phyloP scores from a whole-genome alignment of 2,329 filamentous ascomycete species.

The Xylariaceae sp. region DNA sequence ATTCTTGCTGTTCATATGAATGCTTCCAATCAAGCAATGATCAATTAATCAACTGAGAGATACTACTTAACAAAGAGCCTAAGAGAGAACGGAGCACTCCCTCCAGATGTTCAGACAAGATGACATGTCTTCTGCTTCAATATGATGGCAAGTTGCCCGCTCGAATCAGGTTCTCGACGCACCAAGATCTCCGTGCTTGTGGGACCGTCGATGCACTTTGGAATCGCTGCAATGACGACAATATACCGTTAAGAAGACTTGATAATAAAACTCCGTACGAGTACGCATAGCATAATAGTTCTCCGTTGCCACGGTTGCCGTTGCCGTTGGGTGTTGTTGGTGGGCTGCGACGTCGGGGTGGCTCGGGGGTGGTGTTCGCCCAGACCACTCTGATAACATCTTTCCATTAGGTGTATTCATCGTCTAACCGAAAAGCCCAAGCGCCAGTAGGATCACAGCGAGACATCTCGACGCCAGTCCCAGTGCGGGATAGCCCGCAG shows the following conservation, averaged over 20 bases:
- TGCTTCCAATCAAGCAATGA: constrained; percentile 3
- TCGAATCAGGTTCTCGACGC: background rate
- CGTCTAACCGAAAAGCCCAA: constrained; percentile 17
- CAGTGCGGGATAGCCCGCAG: constrained; percentile 12
- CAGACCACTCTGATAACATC: constrained; percentile 9
- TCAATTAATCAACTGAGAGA: background rate
- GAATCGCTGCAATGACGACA: background rate
- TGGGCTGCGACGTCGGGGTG: constrained; percentile 13
- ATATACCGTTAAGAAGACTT: background rate
- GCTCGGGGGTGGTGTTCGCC: background rate
- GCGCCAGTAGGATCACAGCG: constrained; percentile 19
- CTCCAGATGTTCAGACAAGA: too few relatives aligned
- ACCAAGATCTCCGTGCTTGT: background rate
- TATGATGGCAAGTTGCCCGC: background rate
- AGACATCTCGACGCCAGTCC: constrained; percentile 13
- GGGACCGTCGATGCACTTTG: background rate
- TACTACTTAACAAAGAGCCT: too few relatives aligned
- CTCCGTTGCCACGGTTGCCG: background rate
- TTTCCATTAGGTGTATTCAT: constrained; percentile 19
- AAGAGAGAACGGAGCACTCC: too few relatives aligned
- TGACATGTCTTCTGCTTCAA: background rate
- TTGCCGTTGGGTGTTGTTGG: background rate
- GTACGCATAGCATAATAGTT: background rate
- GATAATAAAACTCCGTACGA: background rate
- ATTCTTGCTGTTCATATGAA: background rate